Conservation (phyloP, 1,139 yeast genomes). For the Scheffersomyces insectosa region DNA sequence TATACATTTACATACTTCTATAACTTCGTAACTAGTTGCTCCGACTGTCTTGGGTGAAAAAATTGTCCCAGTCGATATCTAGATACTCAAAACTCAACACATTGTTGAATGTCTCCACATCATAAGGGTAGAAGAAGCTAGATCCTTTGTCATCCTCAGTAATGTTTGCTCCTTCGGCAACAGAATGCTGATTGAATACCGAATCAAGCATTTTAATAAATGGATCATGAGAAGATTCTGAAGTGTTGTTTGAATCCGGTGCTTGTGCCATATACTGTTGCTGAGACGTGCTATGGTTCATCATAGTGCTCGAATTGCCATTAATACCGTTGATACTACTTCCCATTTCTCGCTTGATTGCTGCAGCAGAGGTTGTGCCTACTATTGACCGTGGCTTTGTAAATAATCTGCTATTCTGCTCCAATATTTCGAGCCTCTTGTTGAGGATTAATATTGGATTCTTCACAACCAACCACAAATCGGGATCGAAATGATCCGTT, state of each 20-base stretch:
- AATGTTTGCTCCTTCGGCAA: not conserved
- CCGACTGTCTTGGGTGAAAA: not conserved
- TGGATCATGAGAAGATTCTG: not conserved
- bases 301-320: not conserved
- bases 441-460: not conserved
- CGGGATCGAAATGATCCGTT: not conserved
- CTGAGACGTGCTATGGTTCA: no score
- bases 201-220: conserved; percentile 2
- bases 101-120: not conserved
- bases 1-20: no score
- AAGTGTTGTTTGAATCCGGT: not conserved
- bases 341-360: not conserved
- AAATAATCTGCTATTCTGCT: not conserved
- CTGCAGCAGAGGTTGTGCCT: not conserved
- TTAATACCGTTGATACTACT: not conserved
- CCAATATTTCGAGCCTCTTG: not conserved
- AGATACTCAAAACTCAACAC: conserved; percentile 1
- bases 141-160: not conserved
- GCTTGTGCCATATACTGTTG: not conserved
- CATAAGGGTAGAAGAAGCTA: not conserved
- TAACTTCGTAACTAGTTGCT: no score
- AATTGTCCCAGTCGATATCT: not conserved
- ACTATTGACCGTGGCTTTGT: not conserved
- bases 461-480: conserved; percentile 1
- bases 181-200: conserved; percentile 2